Base-by-base conservation (phyloP, 2,329 filamentous ascomycete genomes). In the Paramyrothecium sp. region DNA sequence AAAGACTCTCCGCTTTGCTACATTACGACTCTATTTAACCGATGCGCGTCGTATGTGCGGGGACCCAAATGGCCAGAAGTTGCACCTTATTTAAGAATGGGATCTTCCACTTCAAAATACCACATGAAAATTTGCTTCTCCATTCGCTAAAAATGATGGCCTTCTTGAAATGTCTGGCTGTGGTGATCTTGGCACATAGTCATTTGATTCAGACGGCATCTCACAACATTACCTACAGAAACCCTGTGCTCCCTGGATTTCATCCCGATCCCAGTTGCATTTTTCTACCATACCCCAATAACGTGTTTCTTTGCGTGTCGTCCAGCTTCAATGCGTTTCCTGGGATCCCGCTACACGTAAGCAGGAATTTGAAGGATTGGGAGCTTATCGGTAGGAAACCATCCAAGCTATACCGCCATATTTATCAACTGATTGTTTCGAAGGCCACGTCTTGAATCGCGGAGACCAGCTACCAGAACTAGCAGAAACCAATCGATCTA, bases 311-410 rank as follows among this genome's bases (percentile, higher is more conserved):
- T 65, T 80, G 78, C 61, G 77, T 74, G 4, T 78, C 76, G 0
- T 82, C 80, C 1, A 80, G 75, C 11, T 84, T 83, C 61, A 76
- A 78, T 54, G 69, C 73, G 3, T 83, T 82, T 61, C 80, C 81
- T 0, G 80, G 79, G 1, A 67, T 82, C 7, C 80, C 81, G 1
- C 74, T 84, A 33, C 76, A 82, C 64, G 77, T 78, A 7, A 81
- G 76, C 48, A 75, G 71, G 56, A 79, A 83, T 65, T 65, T 84
- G n/a, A 61, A 70, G 19, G 74, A 76, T 53, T 84, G 80, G 79
- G 78, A 75, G 57, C 70, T 76, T 2, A 57, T 59, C 17, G 57
- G 57, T 59, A 56, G 23, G 50, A 49, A 12, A 17, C 10, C 23
- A 48, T 53, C 2, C 3, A 30, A 30, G 26, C n/a, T n/a, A 30